Percentiles rank a stretch among this genome's conserved stretches.
phyloP scores from a whole-genome alignment of 2,329 filamentous ascomycete genomes.

The Fusarium sulawesiense region DNA sequence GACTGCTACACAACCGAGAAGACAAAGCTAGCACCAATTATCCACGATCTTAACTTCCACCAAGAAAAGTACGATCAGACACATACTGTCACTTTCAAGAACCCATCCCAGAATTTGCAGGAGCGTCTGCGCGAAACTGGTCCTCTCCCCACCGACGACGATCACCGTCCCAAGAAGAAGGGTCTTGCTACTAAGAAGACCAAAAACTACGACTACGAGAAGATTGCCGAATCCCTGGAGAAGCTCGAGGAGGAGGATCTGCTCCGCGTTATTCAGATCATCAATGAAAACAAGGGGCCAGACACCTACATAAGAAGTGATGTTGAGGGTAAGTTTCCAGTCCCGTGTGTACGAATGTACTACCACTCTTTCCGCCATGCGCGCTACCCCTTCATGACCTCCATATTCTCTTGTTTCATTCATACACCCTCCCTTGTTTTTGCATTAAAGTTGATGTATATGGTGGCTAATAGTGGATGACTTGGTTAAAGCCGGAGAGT shows the following conservation, averaged over 20 bases:
- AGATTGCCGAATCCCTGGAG: constrained; percentile 90
- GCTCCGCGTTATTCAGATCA: constrained; percentile 94
- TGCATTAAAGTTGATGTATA: constrained; percentile 48
- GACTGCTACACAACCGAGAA: constrained; percentile 87
- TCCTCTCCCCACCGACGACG: constrained; percentile 80
- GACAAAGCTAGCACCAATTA: constrained; percentile 77
- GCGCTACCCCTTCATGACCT: not conserved
- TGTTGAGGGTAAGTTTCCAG: constrained; percentile 79
- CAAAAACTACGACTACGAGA: constrained; percentile 86
- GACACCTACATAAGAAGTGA: constrained; percentile 98
- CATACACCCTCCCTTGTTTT: constrained; percentile 20
- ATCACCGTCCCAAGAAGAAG: constrained; percentile 68
- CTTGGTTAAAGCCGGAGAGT: constrained; percentile 80
- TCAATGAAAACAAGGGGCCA: constrained; percentile 94
- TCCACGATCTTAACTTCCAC: constrained; percentile 93
- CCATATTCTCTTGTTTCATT: not conserved
- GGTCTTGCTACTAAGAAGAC: constrained; percentile 79
- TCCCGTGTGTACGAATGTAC: not conserved
- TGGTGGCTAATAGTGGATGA: constrained; percentile 52
- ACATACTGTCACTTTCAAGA: constrained; percentile 88
- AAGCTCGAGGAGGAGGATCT: constrained; percentile 93
- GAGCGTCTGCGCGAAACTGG: constrained; percentile 84
- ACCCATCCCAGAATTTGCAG: constrained; percentile 88
- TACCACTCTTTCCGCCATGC: not conserved
- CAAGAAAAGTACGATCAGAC: constrained; percentile 83